Evolutionary conservation across 2,329 filamentous ascomycete species (phyloP).

Genomic region (Curvularia eragrostidis): DNA sequence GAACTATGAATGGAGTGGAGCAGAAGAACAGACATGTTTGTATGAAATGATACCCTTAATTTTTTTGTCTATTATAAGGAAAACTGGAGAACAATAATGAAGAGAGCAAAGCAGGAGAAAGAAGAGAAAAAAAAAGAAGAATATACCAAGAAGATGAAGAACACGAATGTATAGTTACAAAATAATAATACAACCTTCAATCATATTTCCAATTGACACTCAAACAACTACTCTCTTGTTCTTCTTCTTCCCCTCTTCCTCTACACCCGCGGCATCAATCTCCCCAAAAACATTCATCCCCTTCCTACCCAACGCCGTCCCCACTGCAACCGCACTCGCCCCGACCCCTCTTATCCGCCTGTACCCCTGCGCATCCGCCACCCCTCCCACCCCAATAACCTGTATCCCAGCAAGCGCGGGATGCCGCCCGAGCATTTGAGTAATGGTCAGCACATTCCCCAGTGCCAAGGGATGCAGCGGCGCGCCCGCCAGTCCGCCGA

Average conservation of each 20-base stretch:
- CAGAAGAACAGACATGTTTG: not conserved
- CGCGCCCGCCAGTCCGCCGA: conserved; percentile 76
- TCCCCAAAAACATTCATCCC: conserved; percentile 68
- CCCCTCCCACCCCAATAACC: conserved; percentile 76
- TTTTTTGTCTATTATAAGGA: not conserved
- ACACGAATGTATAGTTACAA: not conserved
- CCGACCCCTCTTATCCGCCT: conserved; percentile 69
- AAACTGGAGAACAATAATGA: not conserved
- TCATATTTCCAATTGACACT: not conserved
- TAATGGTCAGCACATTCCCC: conserved; percentile 76
- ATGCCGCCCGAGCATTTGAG: conserved; percentile 62
- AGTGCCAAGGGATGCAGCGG: conserved; percentile 75
- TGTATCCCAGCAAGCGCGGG: conserved; percentile 60
- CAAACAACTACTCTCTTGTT: not conserved
- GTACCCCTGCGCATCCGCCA: conserved; percentile 68
- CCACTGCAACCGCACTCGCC: conserved; percentile 68
- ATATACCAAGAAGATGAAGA: not conserved
- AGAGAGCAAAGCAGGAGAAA: not conserved
- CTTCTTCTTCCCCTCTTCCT: not conserved
- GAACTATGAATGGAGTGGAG: not conserved
- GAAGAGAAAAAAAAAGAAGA: not conserved
- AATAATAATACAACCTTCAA: not conserved
- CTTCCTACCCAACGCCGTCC: conserved; percentile 70
- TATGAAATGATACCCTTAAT: conserved; percentile 1
- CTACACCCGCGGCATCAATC: conserved; percentile 51